Conservation (phyloP, 805 yeast species). For the Yamadazyma akitaensis region DNA sequence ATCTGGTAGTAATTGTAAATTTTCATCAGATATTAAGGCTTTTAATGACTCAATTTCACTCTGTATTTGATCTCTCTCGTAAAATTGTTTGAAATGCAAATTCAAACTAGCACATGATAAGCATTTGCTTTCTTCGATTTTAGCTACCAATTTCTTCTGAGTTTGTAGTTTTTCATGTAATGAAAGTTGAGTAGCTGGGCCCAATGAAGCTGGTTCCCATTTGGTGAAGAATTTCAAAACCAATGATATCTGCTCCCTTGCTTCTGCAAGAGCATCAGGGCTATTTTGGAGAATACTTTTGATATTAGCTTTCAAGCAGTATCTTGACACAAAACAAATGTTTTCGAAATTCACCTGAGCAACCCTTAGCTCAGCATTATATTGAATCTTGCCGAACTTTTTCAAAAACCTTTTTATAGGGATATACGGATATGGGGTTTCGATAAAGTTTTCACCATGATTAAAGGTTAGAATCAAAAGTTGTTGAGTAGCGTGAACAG, state of each 20-base stretch:
- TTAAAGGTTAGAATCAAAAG: slow-evolving; percentile 45
- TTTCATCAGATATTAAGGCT: slow-evolving; percentile 75
- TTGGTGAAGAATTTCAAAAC: slow-evolving; percentile 36
- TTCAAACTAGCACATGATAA: slow-evolving; percentile 43
- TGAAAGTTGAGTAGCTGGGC: slow-evolving; percentile 26
- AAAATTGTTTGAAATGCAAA: slow-evolving; percentile 42
- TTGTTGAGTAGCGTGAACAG: slow-evolving; percentile 28
- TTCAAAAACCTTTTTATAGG: slow-evolving; percentile 33
- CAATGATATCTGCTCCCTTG: slow-evolving; percentile 31
- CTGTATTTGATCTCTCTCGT: slow-evolving; percentile 44
- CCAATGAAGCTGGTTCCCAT: slow-evolving; percentile 46
- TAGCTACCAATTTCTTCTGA: slow-evolving; percentile 31
- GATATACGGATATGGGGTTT: slow-evolving; percentile 33
- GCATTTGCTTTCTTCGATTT: slow-evolving; percentile 23
- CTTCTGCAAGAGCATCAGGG: slow-evolving; percentile 30
- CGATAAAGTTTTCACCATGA: slow-evolving; percentile 33
- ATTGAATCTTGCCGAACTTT: slow-evolving; percentile 35
- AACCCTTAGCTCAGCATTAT: slow-evolving; percentile 30
- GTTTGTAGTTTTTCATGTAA: slow-evolving; percentile 36
- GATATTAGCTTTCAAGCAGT: slow-evolving; percentile 30
- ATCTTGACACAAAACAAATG: slow-evolving; percentile 45
- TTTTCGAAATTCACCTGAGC: slow-evolving; percentile 38
- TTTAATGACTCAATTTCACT: slow-evolving; percentile 53
- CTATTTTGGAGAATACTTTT: slow-evolving; percentile 36
- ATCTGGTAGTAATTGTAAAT: slow-evolving; percentile 85